Evolutionary conservation across 2,329 filamentous ascomycete species (phyloP).

Genomic region (Claviceps pazoutovae): DNA sequence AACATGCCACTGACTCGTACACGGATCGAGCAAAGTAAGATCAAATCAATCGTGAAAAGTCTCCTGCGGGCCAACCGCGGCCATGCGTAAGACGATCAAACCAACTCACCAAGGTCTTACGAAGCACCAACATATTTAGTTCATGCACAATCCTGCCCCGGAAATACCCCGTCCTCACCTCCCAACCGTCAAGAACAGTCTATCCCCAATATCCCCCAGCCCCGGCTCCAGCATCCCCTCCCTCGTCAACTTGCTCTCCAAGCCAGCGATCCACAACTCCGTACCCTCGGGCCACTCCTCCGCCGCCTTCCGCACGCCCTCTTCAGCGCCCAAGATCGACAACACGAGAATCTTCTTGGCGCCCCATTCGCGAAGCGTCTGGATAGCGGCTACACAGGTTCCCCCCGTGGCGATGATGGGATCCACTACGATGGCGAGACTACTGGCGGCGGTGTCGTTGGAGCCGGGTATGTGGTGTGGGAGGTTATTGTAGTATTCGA

Average conservation of each 20-base stretch:
- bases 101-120: background rate
- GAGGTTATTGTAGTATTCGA: constrained; percentile 97
- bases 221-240: constrained; percentile 85
- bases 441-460: constrained; percentile 22
- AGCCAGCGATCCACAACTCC: constrained; percentile 68
- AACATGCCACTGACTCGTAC: too few relatives aligned
- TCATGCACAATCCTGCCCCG: background rate
- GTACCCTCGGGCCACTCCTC: constrained; percentile 64
- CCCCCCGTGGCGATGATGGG: constrained; percentile 90
- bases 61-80: too few relatives aligned
- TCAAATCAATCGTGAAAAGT: too few relatives aligned
- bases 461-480: constrained; percentile 49
- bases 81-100: background rate
- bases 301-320: constrained; percentile 59
- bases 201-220: constrained; percentile 78
- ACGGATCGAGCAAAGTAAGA: too few relatives aligned
- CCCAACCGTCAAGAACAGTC: constrained; percentile 61
- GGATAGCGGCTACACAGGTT: constrained; percentile 78
- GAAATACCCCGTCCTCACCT: constrained; percentile 2
- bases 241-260: constrained; percentile 62
- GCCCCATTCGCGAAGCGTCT: constrained; percentile 82
- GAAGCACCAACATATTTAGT: background rate
- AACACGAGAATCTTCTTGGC: constrained; percentile 69
- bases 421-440: constrained; percentile 72
- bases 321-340: constrained; percentile 56